A percentile compares a stretch with the other conserved stretches of the same genome.
Evolutionary conservation across 208 protist genomes (phyloP).

Genomic region (Kentomonas sorsogonicus): DNA sequence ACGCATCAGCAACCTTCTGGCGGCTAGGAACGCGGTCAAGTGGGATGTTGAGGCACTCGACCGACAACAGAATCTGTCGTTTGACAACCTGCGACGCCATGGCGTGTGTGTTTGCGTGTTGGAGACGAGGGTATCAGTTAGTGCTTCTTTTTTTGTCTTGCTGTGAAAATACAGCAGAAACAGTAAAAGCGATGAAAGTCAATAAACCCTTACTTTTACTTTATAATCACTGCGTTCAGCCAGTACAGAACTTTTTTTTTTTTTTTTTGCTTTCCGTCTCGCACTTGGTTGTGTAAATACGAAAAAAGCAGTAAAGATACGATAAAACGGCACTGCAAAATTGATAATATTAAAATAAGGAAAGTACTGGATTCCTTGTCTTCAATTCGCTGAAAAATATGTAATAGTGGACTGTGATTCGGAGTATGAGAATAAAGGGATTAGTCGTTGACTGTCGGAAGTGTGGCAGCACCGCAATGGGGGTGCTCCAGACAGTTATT

Average conservation of each 20-base stretch:
- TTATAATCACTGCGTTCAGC: background rate
- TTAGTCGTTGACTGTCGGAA: too few relatives aligned
- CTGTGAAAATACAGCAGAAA: constrained; percentile 11
- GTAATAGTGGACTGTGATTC: background rate
- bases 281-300: background rate
- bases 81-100: constrained; percentile 71
- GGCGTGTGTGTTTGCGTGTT: constrained; percentile 7
- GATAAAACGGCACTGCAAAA: background rate
- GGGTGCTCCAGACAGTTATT: too few relatives aligned
- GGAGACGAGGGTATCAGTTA: constrained; percentile 11
- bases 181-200: constrained; percentile 18
- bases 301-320: background rate
- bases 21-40: constrained; percentile 28
- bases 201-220: constrained; percentile 17
- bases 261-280: constrained; percentile 3
- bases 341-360: constrained; percentile 1
- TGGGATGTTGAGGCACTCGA: constrained; percentile 53
- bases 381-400: background rate
- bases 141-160: background rate
- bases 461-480: too few relatives aligned
- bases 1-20: constrained; percentile 38
- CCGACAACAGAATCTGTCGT: constrained; percentile 56
- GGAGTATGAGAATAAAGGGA: too few relatives aligned
- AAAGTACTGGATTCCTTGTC: background rate
- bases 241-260: constrained; percentile 11